Base-by-base conservation (phyloP, 2,329 filamentous ascomycete genomes). In the Dothiorella sarmentorum region DNA sequence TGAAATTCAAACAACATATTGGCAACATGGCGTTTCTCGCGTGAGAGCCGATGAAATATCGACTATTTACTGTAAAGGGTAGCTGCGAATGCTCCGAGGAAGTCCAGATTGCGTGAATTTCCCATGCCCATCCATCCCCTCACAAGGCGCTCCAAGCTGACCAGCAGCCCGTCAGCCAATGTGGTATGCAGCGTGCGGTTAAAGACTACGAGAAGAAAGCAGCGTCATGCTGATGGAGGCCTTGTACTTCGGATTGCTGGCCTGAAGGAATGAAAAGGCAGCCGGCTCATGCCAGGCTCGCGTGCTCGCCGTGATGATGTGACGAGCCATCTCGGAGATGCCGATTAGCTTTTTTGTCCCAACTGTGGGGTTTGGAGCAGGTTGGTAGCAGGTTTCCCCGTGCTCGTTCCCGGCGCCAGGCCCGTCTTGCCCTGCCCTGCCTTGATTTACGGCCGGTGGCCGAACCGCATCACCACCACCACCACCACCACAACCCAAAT, bases 271-370 rank as follows among this genome's bases (percentile, higher is more conserved):
- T n/a, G n/a, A n/a, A n/a, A n/a, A n/a, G 49, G 49, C 33, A 53
- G 49, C 49, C 49, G 35, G 49, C 13, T 13, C 18, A 51, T n/a
- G 45, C n/a, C 45, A 51, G 45, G 31, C 49, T 38, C 24, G 35
- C 49, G n/a, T 20, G 49, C 29, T 7, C 15, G 26, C 7, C 35
- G 31, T 40, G 49, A 29, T 53, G 24, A 51, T 35, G 45, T 37
- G 45, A 51, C 27, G 45, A 49, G 47, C 33, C 47, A 52, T 53
- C 29, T 53, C 49, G 49, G 49, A 53, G 49, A 53, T 53, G 49
- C 22, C 49, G 49, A 53, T 53, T 53, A 53, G 49, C 49, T 53
- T 24, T 53, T 26, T 38, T 40, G 45, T 15, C 22, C 33, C 18
- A 40, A 53, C 49, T 53, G 49, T 53, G 49, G 49, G 49, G 49